These are phyloP conservation scores for Aspergillus sp. DNA, from an alignment of 2,329 filamentous ascomycete genomes.

Conservation along the genomic window DNA sequence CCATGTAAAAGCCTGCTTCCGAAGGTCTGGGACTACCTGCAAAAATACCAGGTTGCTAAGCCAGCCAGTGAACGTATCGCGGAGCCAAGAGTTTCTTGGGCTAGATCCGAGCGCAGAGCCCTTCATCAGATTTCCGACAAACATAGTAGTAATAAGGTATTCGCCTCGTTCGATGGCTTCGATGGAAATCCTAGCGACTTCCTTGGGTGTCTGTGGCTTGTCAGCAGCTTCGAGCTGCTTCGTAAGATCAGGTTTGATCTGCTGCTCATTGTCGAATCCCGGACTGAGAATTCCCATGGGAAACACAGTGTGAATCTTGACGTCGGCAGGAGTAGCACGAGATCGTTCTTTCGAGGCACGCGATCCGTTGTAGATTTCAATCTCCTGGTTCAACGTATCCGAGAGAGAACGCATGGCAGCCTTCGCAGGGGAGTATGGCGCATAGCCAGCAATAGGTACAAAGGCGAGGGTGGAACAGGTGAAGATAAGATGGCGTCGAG, in stretches of 20 bases:
- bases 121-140: constrained; percentile 71
- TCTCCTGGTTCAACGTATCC: constrained; percentile 80
- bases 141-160: constrained; percentile 74
- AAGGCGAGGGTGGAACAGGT: constrained; percentile 77
- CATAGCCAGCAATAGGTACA: constrained; percentile 77
- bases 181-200: constrained; percentile 71
- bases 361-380: constrained; percentile 77
- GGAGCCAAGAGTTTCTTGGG: constrained; percentile 52
- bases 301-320: constrained; percentile 78
- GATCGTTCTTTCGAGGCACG: constrained; percentile 40
- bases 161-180: constrained; percentile 75
- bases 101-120: constrained; percentile 55
- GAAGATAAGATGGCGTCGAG: constrained; percentile 75
- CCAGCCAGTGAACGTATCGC: constrained; percentile 58
- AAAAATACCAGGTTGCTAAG: constrained; percentile 55
- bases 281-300: constrained; percentile 80
- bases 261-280: constrained; percentile 73
- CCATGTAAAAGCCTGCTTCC: constrained; percentile 57
- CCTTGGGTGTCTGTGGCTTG: constrained; percentile 72
- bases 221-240: constrained; percentile 79
- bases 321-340: constrained; percentile 57
- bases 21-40: constrained; percentile 58
- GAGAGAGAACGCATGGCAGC: constrained; percentile 78
- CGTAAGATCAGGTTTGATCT: constrained; percentile 77
- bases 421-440: constrained; percentile 80